Percentiles rank a stretch among this genome's conserved stretches.
phyloP scores from a whole-genome alignment of 805 yeast species.

The Maudiozyma bulderi region DNA sequence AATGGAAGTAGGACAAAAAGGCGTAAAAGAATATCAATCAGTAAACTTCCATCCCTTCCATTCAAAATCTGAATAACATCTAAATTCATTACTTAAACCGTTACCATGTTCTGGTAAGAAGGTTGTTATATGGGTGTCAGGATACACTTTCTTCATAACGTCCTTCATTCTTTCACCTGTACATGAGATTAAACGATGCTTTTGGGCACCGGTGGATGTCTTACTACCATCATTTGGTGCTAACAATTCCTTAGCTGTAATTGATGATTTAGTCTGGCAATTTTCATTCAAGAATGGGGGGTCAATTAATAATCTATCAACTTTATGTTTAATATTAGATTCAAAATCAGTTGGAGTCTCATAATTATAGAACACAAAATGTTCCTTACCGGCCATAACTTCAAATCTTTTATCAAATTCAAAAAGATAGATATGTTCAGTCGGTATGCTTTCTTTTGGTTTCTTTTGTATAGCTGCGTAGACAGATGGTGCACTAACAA shows the following conservation, averaged over 20 bases:
- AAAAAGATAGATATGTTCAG: conserved; percentile 58
- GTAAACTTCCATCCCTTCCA: conserved; percentile 54
- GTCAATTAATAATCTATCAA: conserved; percentile 68
- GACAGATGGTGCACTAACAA: conserved; percentile 87
- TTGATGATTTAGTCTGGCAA: conserved; percentile 65
- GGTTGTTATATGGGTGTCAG: conserved; percentile 52
- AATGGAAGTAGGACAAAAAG: background rate
- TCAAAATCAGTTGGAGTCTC: conserved; percentile 58
- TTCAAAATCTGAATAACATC: conserved; percentile 75
- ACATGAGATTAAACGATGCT: conserved; percentile 54
- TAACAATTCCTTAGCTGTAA: conserved; percentile 54
- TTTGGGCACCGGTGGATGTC: conserved; percentile 33
- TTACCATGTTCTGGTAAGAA: conserved; percentile 75
- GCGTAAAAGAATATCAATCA: background rate
- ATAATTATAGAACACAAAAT: conserved; percentile 70
- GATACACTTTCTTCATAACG: conserved; percentile 51
- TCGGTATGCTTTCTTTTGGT: conserved; percentile 45
- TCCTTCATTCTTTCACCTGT: conserved; percentile 85
- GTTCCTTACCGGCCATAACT: conserved; percentile 54
- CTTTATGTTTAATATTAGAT: conserved; percentile 44
- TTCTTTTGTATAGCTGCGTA: conserved; percentile 67
- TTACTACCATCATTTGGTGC: conserved; percentile 30
- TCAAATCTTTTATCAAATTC: conserved; percentile 76
- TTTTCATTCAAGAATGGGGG: conserved; percentile 81
- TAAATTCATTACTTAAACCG: conserved; percentile 79